A percentile compares a stretch with the other conserved stretches of the same genome.
Conservation (phyloP, 2,329 filamentous ascomycete species). For the Fusarium circinatum region DNA sequence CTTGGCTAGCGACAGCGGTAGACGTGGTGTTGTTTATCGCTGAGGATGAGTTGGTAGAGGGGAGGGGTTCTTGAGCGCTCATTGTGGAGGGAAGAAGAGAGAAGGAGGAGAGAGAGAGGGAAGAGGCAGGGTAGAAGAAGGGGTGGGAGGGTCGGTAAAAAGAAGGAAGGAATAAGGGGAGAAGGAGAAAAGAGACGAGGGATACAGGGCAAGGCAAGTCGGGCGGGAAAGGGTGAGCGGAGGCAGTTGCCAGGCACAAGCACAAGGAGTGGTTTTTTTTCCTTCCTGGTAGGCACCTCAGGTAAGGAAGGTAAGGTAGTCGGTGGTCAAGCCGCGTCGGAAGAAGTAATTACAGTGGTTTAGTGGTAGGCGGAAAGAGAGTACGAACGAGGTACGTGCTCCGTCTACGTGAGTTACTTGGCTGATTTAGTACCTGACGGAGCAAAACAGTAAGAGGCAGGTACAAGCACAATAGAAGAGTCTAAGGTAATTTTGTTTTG, state of each 20-base stretch:
- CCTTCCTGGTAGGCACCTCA: constrained; percentile 1
- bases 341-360: constrained; percentile 20
- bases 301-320: constrained; percentile 14
- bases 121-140: constrained; percentile 42
- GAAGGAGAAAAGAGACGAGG: constrained; percentile 43
- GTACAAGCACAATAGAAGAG: constrained; percentile 26
- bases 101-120: constrained; percentile 43
- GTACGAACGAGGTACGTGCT: constrained; percentile 37
- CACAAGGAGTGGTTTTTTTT: constrained; percentile 41
- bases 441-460: constrained; percentile 28
- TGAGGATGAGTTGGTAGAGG: constrained; percentile 42
- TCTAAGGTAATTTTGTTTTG: constrained; percentile 3
- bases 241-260: constrained; percentile 40
- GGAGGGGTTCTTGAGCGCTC: constrained; percentile 43
- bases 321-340: constrained; percentile 25
- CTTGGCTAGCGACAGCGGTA: constrained; percentile 52
- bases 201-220: constrained; percentile 31
- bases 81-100: constrained; percentile 49
- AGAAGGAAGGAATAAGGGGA: constrained; percentile 44
- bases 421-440: constrained; percentile 28
- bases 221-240: constrained; percentile 38
- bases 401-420: constrained; percentile 26
- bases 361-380: constrained; percentile 31
- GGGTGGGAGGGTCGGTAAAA: constrained; percentile 44
- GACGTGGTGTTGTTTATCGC: constrained; percentile 44